These are phyloP conservation scores for Chytriomyces sp. DNA, from an alignment of 192 early-diverging fungal genomes.

Conservation along the genomic window DNA sequence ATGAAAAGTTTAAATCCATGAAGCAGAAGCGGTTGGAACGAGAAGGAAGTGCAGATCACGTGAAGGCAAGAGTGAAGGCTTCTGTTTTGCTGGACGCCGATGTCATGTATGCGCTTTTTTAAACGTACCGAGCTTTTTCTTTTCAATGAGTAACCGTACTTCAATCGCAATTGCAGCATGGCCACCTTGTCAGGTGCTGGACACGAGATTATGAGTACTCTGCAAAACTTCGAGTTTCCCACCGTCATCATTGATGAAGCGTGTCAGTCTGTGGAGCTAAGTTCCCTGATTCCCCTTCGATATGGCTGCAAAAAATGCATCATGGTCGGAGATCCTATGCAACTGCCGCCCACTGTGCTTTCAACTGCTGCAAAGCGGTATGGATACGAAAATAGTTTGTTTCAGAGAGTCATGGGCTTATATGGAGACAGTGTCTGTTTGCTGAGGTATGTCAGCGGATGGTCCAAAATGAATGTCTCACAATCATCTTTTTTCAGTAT, in stretches of 20 bases:
- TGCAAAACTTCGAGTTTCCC: constrained; percentile 67
- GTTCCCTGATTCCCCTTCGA: constrained; percentile 85
- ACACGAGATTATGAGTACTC: constrained; percentile 74
- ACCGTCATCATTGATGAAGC: constrained; percentile 92
- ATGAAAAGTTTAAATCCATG: constrained; percentile 34
- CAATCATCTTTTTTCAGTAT: constrained; percentile 58
- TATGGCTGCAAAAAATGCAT: constrained; percentile 81
- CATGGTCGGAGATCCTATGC: constrained; percentile 92
- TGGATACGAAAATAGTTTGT: constrained; percentile 86
- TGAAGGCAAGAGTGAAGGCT: constrained; percentile 54
- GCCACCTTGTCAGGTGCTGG: constrained; percentile 87
- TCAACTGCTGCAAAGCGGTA: constrained; percentile 70
- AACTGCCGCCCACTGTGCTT: constrained; percentile 90
- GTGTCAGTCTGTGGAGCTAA: constrained; percentile 88
- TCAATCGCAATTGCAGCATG: constrained; percentile 24
- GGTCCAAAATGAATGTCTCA: neutral
- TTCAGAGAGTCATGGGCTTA: constrained; percentile 80
- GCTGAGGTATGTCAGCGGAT: constrained; percentile 54
- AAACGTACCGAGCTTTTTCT: neutral
- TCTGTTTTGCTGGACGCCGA: constrained; percentile 79
- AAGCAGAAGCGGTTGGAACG: constrained; percentile 48
- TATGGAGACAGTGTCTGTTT: constrained; percentile 72
- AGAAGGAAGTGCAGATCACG: constrained; percentile 25
- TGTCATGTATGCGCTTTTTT: constrained; percentile 50
- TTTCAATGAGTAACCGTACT: neutral